Base-by-base conservation (phyloP, 306 rosid genomes). In the Macrotyloma uniflorum region DNA sequence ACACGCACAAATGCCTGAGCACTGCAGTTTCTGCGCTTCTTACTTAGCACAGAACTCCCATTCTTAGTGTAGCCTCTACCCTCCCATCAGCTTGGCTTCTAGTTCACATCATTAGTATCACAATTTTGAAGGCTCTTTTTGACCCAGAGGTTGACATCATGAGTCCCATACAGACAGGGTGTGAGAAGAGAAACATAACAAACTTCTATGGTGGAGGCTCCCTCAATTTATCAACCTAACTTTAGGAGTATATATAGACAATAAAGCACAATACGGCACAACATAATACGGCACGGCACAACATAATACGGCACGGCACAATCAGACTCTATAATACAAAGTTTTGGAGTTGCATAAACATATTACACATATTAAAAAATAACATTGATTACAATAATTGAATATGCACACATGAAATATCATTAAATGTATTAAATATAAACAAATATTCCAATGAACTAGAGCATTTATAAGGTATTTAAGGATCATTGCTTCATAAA, bases 381-480 rank as follows among this genome's bases (percentile, higher is more conserved):
- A 8, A 24, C 36, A 68, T 36, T 4, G 32, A 71, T 36, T 38
- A 36, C 19, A 50, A 50, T 70, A 62, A 36, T 22, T 49, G 70
- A 20, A 28, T 32, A 40, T 26, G 15, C 49, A 62, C 30, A 61
- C 30, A 82, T 70, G 72, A 50, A 76, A 61, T 50, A 38, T 69
- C 68, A 67, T 38, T 61, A 82, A 19, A 73, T 73, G 62, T 47
- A 46, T 74, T 65, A n/a, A 45, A 66, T 8, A 63, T 30, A 65
- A 19, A 16, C 23, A 16, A 59, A 59, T 40, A 59, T 49, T 72
- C 49, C 15, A 19, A 72, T 47, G 61, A 1, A 46, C 18, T 75
- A 47, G 26, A 49, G 59, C 67, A 61, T 49, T 61, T 62, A 69
- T 35, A 49, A 61, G 51, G 51, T 70, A 36, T 38, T 9, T 26